These are phyloP conservation scores for Wallemia mellicola DNA, from an alignment of 1,284 basidiomycete genomes.

Conservation along the genomic window DNA sequence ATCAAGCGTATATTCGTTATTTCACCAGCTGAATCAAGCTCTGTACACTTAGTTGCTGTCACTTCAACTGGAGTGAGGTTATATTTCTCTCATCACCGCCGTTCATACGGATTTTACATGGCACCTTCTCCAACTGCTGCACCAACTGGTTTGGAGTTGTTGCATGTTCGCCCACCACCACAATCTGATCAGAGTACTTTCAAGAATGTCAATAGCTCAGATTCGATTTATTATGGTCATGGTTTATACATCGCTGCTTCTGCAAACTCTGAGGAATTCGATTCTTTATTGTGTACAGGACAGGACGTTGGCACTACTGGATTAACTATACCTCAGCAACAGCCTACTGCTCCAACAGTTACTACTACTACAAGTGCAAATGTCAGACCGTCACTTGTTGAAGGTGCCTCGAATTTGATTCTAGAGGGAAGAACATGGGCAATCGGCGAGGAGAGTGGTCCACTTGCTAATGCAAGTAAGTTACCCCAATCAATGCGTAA, in stretches of 20 bases:
- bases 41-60: constrained; percentile 44
- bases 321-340: background rate
- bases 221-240: constrained; percentile 3
- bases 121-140: constrained; percentile 3
- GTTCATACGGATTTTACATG: constrained; percentile 3
- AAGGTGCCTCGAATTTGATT: constrained; percentile 40
- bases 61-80: constrained; percentile 25
- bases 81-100: background rate
- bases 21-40: constrained; percentile 15
- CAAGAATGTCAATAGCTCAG: constrained; percentile 4
- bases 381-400: constrained; percentile 31
- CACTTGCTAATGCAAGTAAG: constrained; percentile 12
- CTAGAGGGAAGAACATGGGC: constrained; percentile 60
- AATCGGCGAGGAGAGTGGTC: constrained; percentile 21
- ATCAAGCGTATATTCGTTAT: constrained; percentile 16
- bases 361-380: constrained; percentile 17
- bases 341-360: constrained; percentile 8
- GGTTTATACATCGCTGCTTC: background rate
- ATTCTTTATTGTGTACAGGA: constrained; percentile 40
- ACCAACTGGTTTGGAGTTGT: constrained; percentile 25
- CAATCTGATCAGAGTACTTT: constrained; percentile 8
- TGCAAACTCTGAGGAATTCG: constrained; percentile 25
- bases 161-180: constrained; percentile 51
- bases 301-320: constrained; percentile 27
- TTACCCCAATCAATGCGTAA: constrained; percentile 22